phyloP scores from a whole-genome alignment of 495 filamentous ascomycete species.

The Talaromyces thailandensis region DNA sequence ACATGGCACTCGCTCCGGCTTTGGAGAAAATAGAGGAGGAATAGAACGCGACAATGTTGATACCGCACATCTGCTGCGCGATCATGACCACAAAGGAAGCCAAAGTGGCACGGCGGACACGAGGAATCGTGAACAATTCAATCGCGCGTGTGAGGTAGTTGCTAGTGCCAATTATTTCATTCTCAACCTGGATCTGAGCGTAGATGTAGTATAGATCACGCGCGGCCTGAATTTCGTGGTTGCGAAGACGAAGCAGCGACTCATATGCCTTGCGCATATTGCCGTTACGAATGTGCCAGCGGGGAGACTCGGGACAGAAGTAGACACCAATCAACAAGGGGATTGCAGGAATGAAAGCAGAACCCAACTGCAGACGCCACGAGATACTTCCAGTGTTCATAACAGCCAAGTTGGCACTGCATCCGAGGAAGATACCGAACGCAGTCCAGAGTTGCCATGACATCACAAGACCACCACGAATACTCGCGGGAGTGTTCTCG shows the following conservation, averaged over 20 bases:
- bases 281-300: constrained; percentile 58
- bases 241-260: constrained; percentile 53
- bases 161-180: constrained; percentile 30
- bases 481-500: constrained; percentile 49
- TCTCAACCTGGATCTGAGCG: constrained; percentile 48
- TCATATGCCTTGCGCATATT: constrained; percentile 45
- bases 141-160: constrained; percentile 49
- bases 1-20: constrained; percentile 32
- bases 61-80: constrained; percentile 47
- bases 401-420: constrained; percentile 51
- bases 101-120: constrained; percentile 56
- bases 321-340: constrained; percentile 53
- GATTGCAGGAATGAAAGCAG: constrained; percentile 63
- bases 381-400: constrained; percentile 43
- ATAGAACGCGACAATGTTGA: constrained; percentile 67
- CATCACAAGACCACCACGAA: constrained; percentile 58
- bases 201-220: constrained; percentile 61
- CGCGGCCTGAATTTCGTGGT: constrained; percentile 50
- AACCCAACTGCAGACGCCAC: constrained; percentile 57
- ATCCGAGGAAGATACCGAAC: constrained; percentile 55
- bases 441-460: constrained; percentile 52
- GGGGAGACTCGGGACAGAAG: constrained; percentile 61
- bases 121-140: constrained; percentile 61
- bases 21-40: constrained; percentile 54
- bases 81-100: constrained; percentile 62